phyloP scores from a whole-genome alignment of 805 yeast species.

The Kluyveromyces starmeri region DNA sequence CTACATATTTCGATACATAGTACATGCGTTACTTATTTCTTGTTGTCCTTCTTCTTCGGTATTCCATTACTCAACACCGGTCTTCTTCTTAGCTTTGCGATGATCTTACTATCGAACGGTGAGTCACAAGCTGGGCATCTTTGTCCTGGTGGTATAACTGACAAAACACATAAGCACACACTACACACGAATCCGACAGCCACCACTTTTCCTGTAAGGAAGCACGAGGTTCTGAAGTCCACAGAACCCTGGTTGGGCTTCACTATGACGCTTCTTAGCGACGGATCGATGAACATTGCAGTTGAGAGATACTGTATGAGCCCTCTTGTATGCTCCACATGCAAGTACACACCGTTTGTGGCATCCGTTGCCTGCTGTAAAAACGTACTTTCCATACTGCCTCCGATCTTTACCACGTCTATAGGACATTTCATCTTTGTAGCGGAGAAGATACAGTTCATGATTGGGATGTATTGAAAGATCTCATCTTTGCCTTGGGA shows the following conservation, averaged over 20 bases:
- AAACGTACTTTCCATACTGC: slow-evolving; percentile 54
- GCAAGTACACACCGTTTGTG: slow-evolving; percentile 80
- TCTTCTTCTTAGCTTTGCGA: slow-evolving; percentile 47
- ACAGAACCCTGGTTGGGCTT: slow-evolving; percentile 79
- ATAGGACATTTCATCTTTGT: slow-evolving; percentile 85
- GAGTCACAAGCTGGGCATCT: slow-evolving; percentile 85
- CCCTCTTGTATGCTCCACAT: slow-evolving; percentile 60
- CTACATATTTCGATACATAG: too few species aligned
- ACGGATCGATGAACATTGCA: slow-evolving; percentile 81
- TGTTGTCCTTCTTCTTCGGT: slow-evolving; percentile 24
- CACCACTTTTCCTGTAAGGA: slow-evolving; percentile 78
- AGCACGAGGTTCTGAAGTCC: slow-evolving; percentile 92
- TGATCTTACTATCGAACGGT: slow-evolving; percentile 54
- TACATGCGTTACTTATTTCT: too few species aligned
- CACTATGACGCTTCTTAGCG: slow-evolving; percentile 63
- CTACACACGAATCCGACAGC: slow-evolving; percentile 94
- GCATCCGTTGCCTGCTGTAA: slow-evolving; percentile 95
- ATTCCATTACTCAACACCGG: slow-evolving; percentile 44
- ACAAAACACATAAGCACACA: slow-evolving; percentile 76
- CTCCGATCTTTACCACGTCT: slow-evolving; percentile 73
- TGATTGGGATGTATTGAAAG: slow-evolving; percentile 79
- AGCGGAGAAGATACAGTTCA: slow-evolving; percentile 94
- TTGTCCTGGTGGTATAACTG: slow-evolving; percentile 55
- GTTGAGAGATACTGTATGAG: slow-evolving; percentile 74
- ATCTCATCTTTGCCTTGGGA: slow-evolving; percentile 67